Evolutionary conservation across 2,329 filamentous ascomycete species (phyloP), one percentile per base, ranked within the genome.

Genomic region (Xylaria sp.): DNA sequence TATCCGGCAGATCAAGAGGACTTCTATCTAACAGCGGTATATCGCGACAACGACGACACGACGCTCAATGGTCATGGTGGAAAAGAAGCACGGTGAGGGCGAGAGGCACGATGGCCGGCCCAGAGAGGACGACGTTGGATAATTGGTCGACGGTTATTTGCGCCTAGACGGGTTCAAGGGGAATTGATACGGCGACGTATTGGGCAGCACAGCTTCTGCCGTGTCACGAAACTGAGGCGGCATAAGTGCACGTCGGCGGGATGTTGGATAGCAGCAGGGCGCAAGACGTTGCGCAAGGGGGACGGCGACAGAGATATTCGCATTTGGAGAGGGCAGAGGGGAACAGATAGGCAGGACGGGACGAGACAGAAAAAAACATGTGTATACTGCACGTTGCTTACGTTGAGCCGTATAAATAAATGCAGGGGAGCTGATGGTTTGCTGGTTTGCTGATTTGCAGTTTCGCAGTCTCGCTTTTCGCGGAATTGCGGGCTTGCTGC

Each of bases 211-310:
- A 70, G 62, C 71, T 69, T 57, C 70, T 74, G 71, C 66, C 70
- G 75, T 72, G 64, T 74, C 58, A 76, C 74, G 62, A 68, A 70
- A 69, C 72, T 34, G 70, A 69, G 70, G 70, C 70, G 65, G 68
- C 71, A 74, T 73, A 70, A 39, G 71, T 67, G 68, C 68, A 74
- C 71, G 64, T 63, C 25, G 52, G 34, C 28, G 56, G n/a, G 32
- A 65, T 46, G 63, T 34, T 23, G 55, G 68, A 65, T 55, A 44
- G 23, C 63, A 63, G 51, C 6, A 65, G 55, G 68, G 68, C 62
- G 63, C 48, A 58, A 51, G 28, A 39, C 7, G 56, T 50, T 28
- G 44, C 34, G 20, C 34, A 32, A 13, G 32, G 52, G 44, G 25
- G 57, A 65, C 18, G 65, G 63, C 3, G 56, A 48, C 4, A 44